Conservation (phyloP, 2,329 filamentous ascomycete genomes). For the Sporothrix brasiliensis region DNA sequence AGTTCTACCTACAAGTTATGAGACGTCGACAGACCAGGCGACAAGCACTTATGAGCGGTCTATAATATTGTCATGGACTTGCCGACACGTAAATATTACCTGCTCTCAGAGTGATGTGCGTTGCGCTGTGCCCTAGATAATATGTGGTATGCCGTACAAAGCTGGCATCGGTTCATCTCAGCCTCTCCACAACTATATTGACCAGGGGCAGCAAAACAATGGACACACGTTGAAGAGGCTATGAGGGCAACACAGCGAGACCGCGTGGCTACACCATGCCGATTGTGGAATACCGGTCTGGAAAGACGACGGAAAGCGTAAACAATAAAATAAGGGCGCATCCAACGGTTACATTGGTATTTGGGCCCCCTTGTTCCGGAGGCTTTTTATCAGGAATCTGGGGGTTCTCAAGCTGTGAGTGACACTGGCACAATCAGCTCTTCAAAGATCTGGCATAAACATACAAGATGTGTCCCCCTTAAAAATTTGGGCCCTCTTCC, state of each 20-base stretch:
- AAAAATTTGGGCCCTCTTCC: neutral
- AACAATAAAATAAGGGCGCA: neutral
- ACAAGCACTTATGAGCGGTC: neutral
- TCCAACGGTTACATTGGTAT: conserved; percentile 8
- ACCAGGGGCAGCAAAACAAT: conserved; percentile 2
- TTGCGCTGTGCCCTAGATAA: neutral
- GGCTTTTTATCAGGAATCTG: neutral
- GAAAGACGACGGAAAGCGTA: neutral
- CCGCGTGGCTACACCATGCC: conserved; percentile 8
- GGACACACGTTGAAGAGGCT: neutral
- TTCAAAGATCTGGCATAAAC: neutral
- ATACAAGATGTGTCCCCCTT: neutral
- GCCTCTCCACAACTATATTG: neutral
- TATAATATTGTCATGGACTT: neutral
- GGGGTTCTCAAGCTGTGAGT: too few species aligned
- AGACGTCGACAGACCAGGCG: neutral
- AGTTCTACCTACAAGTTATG: neutral
- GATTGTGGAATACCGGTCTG: conserved; percentile 11
- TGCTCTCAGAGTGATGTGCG: neutral
- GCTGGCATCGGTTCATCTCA: neutral
- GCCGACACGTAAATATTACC: conserved; percentile 1
- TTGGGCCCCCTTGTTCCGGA: neutral
- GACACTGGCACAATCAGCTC: neutral
- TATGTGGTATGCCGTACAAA: neutral
- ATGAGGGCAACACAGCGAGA: conserved; percentile 3